Conservation (phyloP, 352 stramenopile species). For the Thalassiosira allenii region DNA sequence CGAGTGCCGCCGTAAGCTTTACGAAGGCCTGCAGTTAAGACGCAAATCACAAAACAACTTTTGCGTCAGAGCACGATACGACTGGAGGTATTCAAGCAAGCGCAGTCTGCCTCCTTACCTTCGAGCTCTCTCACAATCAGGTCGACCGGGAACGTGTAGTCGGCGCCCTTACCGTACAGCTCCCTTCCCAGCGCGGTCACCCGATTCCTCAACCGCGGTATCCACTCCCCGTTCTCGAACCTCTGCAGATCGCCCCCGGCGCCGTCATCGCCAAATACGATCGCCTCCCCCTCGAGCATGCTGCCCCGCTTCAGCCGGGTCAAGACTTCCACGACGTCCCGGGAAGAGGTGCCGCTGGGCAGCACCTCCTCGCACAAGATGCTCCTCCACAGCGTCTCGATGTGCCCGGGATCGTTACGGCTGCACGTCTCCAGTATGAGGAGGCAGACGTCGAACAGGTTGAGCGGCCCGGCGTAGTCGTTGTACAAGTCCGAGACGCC, state of each 20-base stretch:
- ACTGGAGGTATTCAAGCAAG: too few species aligned
- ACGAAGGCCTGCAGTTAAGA: slow-evolving; percentile 62
- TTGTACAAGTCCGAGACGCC: slow-evolving; percentile 80
- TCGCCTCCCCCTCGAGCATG: slow-evolving; percentile 51
- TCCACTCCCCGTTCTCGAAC: slow-evolving; percentile 85
- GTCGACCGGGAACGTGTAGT: slow-evolving; percentile 80
- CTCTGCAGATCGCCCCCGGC: slow-evolving; percentile 28
- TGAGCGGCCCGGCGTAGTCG: slow-evolving; percentile 71
- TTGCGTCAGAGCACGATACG: too few species aligned
- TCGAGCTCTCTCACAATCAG: slow-evolving; percentile 78
- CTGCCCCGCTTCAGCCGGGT: slow-evolving; percentile 63
- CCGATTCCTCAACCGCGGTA: slow-evolving; percentile 61
- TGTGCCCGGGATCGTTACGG: slow-evolving; percentile 62
- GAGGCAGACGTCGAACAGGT: slow-evolving; percentile 83
- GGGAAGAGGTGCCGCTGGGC: slow-evolving; percentile 67
- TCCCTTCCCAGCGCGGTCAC: slow-evolving; percentile 72
- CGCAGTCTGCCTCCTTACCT: too few species aligned
- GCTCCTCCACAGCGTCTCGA: slow-evolving; percentile 77
- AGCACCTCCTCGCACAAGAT: slow-evolving; percentile 83
- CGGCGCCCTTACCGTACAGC: slow-evolving; percentile 70
- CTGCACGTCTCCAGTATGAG: slow-evolving; percentile 74
- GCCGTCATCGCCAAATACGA: slow-evolving; percentile 41
- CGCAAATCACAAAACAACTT: too few species aligned
- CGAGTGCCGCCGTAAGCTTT: slow-evolving; percentile 46
- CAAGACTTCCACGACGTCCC: slow-evolving; percentile 57